A percentile compares a stretch with the other conserved stretches of the same genome.
phyloP scores from a whole-genome alignment of 192 early-diverging fungal genomes.

The Entomortierella chlamydospora region DNA sequence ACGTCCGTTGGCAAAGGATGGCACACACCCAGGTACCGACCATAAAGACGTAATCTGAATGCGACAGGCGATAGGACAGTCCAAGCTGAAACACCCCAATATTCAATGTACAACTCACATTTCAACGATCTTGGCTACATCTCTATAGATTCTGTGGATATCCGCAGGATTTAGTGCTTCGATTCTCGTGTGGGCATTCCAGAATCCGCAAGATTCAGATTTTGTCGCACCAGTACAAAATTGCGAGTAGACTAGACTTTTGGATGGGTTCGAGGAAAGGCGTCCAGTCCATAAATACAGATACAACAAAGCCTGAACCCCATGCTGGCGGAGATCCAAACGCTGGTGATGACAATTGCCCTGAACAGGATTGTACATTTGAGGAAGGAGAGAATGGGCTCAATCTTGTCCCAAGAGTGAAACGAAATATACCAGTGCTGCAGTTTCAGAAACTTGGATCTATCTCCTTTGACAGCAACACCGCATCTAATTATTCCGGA shows the following conservation, averaged over 20 bases:
- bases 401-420: conserved; percentile 8
- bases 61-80: neutral
- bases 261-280: conserved; percentile 67
- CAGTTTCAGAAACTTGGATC: conserved; percentile 64
- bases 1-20: conserved; percentile 57
- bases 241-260: conserved; percentile 77
- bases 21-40: conserved; percentile 60
- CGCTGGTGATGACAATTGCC: conserved; percentile 6
- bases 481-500: conserved; percentile 67
- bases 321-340: neutral
- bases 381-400: conserved; percentile 17
- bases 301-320: conserved; percentile 11
- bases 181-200: conserved; percentile 63
- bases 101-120: conserved; percentile 53
- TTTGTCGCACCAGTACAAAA: conserved; percentile 84
- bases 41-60: neutral
- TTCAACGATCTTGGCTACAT: conserved; percentile 41
- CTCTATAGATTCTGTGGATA: conserved; percentile 74
- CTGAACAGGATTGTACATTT: conserved; percentile 4
- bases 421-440: conserved; percentile 38
- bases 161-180: conserved; percentile 76
- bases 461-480: conserved; percentile 74
- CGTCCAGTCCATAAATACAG: conserved; percentile 29
- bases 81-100: too few relatives aligned
- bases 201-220: conserved; percentile 76